phyloP scores from a whole-genome alignment of 106 monocot genomes.

The Gastrodia elata region DNA sequence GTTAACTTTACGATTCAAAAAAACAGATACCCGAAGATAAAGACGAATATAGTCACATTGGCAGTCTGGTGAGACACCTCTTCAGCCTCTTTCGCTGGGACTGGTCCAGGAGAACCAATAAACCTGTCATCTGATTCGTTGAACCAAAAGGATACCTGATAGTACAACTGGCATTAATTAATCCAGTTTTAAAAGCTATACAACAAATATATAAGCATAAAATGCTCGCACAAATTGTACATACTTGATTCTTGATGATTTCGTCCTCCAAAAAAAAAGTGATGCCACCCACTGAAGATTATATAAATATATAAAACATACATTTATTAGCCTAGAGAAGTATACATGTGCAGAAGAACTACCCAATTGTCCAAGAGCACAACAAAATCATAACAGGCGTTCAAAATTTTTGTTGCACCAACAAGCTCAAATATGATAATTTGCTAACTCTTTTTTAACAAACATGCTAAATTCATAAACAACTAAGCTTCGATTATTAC shows the following conservation, averaged over 20 bases:
- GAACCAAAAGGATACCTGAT: slow-evolving; percentile 5
- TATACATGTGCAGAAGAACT: background rate
- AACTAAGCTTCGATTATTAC: too few species aligned
- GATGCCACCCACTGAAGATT: slow-evolving; percentile 4
- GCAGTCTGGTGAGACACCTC: slow-evolving; percentile 7
- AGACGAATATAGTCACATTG: slow-evolving; percentile 28
- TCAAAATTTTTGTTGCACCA: too few species aligned
- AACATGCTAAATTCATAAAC: too few species aligned
- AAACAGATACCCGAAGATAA: background rate
- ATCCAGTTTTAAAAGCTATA: background rate
- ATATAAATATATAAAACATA: background rate
- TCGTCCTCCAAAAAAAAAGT: slow-evolving; percentile 8
- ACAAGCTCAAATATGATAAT: too few species aligned
- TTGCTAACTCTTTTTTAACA: too few species aligned
- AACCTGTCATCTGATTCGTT: background rate
- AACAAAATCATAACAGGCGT: background rate
- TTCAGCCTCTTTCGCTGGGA: background rate
- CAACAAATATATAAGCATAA: background rate
- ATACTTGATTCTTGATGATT: slow-evolving; percentile 1
- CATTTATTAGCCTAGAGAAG: background rate
- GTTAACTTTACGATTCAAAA: background rate
- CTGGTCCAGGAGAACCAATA: background rate
- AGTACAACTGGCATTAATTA: background rate
- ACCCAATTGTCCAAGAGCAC: background rate
- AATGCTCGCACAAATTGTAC: background rate